phyloP scores from a whole-genome alignment of 1,139 yeast genomes.

The Diutina sp. region DNA sequence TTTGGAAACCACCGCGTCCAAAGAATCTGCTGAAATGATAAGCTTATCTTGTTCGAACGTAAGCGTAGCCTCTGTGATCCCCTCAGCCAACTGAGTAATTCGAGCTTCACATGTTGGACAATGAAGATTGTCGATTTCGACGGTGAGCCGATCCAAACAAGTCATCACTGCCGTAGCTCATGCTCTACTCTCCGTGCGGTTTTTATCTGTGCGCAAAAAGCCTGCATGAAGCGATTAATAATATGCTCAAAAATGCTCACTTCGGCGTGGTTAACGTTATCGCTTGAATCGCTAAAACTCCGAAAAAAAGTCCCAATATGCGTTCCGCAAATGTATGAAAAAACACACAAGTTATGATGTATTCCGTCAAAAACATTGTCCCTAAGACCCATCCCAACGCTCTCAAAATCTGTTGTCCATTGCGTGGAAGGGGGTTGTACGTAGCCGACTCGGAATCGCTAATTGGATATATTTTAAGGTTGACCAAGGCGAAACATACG shows the following conservation, averaged over 20 bases:
- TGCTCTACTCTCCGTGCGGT: neutral
- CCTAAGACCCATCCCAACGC: constrained; percentile 8
- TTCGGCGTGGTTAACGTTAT: neutral
- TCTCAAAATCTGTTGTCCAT: constrained; percentile 5
- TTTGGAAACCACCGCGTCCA: neutral
- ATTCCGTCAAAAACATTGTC: constrained; percentile 31
- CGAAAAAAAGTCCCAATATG: constrained; percentile 29
- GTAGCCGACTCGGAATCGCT: constrained; percentile 2
- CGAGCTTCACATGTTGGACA: constrained; percentile 3
- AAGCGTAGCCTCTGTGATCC: neutral
- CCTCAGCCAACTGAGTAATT: neutral
- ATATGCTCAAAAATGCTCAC: neutral
- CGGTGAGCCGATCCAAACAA: neutral
- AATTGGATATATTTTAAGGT: neutral
- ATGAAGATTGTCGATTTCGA: constrained; percentile 2
- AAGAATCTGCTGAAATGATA: neutral
- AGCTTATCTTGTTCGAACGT: neutral
- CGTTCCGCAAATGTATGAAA: constrained; percentile 53
- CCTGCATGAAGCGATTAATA: neutral
- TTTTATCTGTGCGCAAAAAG: neutral
- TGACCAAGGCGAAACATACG: constrained; percentile 32
- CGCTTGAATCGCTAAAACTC: constrained; percentile 2
- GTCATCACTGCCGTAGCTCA: neutral
- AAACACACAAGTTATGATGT: constrained; percentile 41
- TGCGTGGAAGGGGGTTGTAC: neutral